A percentile compares a stretch with the other conserved stretches of the same genome.
Evolutionary conservation across 2,329 filamentous ascomycete genomes (phyloP).

Genomic region (Penicillium italicum): DNA sequence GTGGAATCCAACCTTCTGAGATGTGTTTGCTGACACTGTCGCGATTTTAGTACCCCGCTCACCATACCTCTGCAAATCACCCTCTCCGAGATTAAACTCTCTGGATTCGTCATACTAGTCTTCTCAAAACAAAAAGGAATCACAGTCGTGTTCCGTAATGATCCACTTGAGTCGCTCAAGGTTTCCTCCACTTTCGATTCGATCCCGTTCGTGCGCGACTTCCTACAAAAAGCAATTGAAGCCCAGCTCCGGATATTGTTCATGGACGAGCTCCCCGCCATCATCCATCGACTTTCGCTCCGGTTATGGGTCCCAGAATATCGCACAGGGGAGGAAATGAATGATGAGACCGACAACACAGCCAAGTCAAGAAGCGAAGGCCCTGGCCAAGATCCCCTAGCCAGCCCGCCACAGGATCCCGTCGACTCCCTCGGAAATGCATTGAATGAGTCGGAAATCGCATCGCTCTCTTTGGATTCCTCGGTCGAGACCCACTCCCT

Average conservation of each 20-base stretch:
- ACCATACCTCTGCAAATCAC: constrained; percentile 98
- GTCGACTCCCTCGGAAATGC: constrained; percentile 77
- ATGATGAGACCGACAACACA: constrained; percentile 50
- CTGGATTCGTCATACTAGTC: constrained; percentile 94
- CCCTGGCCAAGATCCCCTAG: constrained; percentile 71
- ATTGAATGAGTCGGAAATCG: constrained; percentile 70
- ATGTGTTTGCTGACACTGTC: constrained; percentile 10
- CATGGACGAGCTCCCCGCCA: constrained; percentile 96
- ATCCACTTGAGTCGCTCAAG: constrained; percentile 94
- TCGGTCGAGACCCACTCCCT: constrained; percentile 78
- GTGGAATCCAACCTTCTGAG: background rate
- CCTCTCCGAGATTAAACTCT: constrained; percentile 89
- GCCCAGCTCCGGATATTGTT: constrained; percentile 86
- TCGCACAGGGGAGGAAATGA: constrained; percentile 61
- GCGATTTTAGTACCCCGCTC: constrained; percentile 61
- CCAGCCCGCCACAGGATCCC: constrained; percentile 74
- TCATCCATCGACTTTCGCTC: constrained; percentile 88
- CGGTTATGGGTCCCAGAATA: constrained; percentile 89
- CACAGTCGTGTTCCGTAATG: constrained; percentile 95
- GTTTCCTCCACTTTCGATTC: constrained; percentile 99
- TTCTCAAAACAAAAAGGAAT: constrained; percentile 97
- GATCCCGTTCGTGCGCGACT: constrained; percentile 96
- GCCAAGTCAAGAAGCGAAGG: constrained; percentile 49
- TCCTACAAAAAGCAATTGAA: constrained; percentile 93
- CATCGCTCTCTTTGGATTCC: constrained; percentile 73